A percentile compares a stretch with the other conserved stretches of the same genome.
Evolutionary conservation across 805 yeast species (phyloP).

Genomic region (Candida montana): DNA sequence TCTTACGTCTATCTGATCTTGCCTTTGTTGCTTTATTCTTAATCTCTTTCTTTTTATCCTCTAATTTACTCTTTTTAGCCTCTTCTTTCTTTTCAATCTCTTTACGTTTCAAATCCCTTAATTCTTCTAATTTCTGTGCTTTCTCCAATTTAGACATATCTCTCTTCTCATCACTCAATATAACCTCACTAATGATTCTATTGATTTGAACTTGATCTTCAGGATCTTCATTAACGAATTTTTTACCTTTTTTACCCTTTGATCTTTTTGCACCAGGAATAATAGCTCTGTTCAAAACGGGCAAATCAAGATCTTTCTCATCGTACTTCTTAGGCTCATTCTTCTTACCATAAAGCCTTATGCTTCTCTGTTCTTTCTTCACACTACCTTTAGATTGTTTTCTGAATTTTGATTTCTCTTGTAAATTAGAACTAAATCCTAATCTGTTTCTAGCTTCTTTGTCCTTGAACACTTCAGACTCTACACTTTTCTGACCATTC

Average conservation of each 20-base stretch:
- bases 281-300: conserved; percentile 74
- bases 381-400: conserved; percentile 46
- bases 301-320: conserved; percentile 77
- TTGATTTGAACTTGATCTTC: conserved; percentile 51
- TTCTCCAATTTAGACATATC: conserved; percentile 89
- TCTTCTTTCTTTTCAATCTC: conserved; percentile 85
- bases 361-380: conserved; percentile 60
- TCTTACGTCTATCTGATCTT: conserved; percentile 62
- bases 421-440: conserved; percentile 33
- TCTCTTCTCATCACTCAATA: conserved; percentile 70
- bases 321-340: conserved; percentile 46
- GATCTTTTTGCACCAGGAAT: conserved; percentile 77
- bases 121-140: conserved; percentile 81
- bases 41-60: conserved; percentile 71
- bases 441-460: conserved; percentile 64
- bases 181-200: conserved; percentile 73
- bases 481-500: conserved; percentile 50
- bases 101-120: conserved; percentile 78
- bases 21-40: conserved; percentile 69
- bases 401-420: conserved; percentile 49
- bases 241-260: conserved; percentile 83
- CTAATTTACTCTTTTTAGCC: conserved; percentile 61
- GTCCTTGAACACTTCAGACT: conserved; percentile 63
- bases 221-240: conserved; percentile 60
- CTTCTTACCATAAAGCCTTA: conserved; percentile 60